Evolutionary conservation across 192 early-diverging fungal species (phyloP).

Genomic region (Coemansia nantahalensis): DNA sequence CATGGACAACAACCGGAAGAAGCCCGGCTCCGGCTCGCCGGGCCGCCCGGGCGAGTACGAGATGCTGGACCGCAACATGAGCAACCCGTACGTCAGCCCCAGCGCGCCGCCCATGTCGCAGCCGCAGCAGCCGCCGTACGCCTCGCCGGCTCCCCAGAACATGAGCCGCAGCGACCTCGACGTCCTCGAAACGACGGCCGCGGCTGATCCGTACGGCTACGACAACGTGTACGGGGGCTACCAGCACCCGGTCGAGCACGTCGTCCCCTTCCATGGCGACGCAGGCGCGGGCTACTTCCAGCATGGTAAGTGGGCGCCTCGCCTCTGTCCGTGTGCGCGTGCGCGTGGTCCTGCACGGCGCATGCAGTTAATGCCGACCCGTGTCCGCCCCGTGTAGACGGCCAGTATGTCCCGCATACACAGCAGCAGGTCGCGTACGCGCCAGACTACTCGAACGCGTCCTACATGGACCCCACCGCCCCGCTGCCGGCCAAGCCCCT

Average conservation of each 20-base stretch:
- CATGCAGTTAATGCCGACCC: background rate
- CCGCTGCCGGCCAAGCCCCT: conserved; percentile 40
- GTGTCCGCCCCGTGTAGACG: conserved; percentile 17
- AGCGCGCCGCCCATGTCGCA: conserved; percentile 15
- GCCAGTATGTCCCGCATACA: conserved; percentile 21
- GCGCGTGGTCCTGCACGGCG: background rate
- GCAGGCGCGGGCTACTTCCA: conserved; percentile 48
- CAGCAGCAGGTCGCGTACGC: conserved; percentile 12
- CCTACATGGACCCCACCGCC: conserved; percentile 17
- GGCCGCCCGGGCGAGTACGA: conserved; percentile 44
- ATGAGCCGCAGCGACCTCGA: conserved; percentile 50
- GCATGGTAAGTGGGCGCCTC: conserved; percentile 18
- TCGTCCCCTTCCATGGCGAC: conserved; percentile 14
- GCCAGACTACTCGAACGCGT: conserved; percentile 16
- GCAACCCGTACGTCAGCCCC: conserved; percentile 17
- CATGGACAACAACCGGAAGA: conserved; percentile 36
- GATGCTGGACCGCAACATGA: conserved; percentile 51
- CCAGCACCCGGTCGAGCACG: conserved; percentile 8
- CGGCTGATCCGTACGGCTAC: conserved; percentile 26
- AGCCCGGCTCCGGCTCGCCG: conserved; percentile 6
- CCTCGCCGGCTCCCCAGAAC: conserved; percentile 10
- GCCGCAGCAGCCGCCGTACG: conserved; percentile 23
- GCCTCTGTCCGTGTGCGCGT: no score
- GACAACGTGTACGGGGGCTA: conserved; percentile 35
- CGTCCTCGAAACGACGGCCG: conserved; percentile 44